Evolutionary conservation across 2,329 filamentous ascomycete species (phyloP).

Genomic region (Ophiosphaerella narmari): DNA sequence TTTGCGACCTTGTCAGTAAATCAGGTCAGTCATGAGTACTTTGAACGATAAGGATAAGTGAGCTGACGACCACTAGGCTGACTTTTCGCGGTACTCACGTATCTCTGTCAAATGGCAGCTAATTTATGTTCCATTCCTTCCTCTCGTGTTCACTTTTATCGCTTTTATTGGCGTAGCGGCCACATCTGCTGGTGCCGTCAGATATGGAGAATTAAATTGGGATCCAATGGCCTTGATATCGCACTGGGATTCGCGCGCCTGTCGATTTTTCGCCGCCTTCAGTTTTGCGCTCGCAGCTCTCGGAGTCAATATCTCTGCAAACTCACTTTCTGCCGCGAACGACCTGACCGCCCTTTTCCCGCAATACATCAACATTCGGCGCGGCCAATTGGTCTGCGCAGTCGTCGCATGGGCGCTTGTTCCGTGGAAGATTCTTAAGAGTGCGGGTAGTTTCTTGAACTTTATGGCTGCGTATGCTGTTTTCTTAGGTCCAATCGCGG

Average conservation of each 20-base stretch:
- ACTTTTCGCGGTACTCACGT: constrained; percentile 61
- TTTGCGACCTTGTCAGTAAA: constrained; percentile 60
- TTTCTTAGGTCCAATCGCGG: constrained; percentile 67
- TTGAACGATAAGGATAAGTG: too few species aligned
- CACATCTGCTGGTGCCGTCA: constrained; percentile 58
- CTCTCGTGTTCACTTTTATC: constrained; percentile 59
- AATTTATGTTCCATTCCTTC: constrained; percentile 57
- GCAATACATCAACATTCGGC: constrained; percentile 57
- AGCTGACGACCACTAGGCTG: constrained; percentile 48
- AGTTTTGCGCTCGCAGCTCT: constrained; percentile 56
- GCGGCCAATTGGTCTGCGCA: constrained; percentile 54
- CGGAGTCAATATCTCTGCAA: constrained; percentile 60
- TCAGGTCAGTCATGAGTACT: constrained; percentile 34
- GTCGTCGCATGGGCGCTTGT: constrained; percentile 51
- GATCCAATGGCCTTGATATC: constrained; percentile 49
- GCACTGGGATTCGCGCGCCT: constrained; percentile 46
- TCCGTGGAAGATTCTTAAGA: constrained; percentile 54
- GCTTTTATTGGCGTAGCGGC: constrained; percentile 63
- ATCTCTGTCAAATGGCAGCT: constrained; percentile 56
- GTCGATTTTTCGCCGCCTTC: constrained; percentile 49
- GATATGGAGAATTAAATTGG: constrained; percentile 55
- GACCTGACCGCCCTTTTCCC: constrained; percentile 60
- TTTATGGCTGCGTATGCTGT: constrained; percentile 71
- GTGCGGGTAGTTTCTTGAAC: constrained; percentile 51
- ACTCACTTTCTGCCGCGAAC: constrained; percentile 59